These are phyloP conservation scores for Hysterium pulicare DNA, from an alignment of 2,329 filamentous ascomycete species.

Conservation along the genomic window DNA sequence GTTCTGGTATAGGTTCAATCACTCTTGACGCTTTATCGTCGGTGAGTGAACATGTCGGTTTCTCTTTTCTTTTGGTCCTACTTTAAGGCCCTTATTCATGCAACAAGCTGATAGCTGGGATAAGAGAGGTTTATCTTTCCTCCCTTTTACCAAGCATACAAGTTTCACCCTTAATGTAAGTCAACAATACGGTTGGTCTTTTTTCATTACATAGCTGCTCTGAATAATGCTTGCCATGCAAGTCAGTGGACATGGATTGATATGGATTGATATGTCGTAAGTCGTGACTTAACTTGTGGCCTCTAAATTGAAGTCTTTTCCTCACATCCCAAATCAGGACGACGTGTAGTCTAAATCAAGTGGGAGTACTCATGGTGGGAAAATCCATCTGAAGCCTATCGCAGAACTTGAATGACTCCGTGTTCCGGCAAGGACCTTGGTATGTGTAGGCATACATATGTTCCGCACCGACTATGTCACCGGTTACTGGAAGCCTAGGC, in stretches of 20 bases:
- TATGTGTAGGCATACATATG: too few relatives aligned
- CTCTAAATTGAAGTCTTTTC: too few relatives aligned
- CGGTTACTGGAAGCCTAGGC: too few relatives aligned
- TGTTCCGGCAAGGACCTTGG: too few relatives aligned
- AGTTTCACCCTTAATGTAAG: slow-evolving; percentile 1
- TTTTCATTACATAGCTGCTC: slow-evolving; percentile 1
- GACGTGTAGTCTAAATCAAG: too few relatives aligned
- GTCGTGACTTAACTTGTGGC: too few relatives aligned
- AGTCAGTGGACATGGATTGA: too few relatives aligned
- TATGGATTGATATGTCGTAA: neutral
- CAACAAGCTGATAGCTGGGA: neutral
- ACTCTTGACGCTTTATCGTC: slow-evolving; percentile 1
- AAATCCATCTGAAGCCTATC: too few relatives aligned
- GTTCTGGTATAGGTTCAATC: neutral
- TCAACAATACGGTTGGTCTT: slow-evolving; percentile 5
- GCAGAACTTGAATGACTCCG: too few relatives aligned
- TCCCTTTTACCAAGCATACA: neutral
- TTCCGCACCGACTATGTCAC: too few relatives aligned
- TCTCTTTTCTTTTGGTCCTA: neutral
- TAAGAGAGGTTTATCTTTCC: neutral
- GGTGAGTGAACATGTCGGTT: slow-evolving; percentile 2
- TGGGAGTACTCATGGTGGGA: too few relatives aligned
- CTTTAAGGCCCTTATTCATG: neutral
- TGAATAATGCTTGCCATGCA: neutral
- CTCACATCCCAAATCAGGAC: too few relatives aligned